Evolutionary conservation across 1,139 yeast species (phyloP), one percentile per base, ranked within the genome.

Genomic region (Hanseniaspora gamundiae): DNA sequence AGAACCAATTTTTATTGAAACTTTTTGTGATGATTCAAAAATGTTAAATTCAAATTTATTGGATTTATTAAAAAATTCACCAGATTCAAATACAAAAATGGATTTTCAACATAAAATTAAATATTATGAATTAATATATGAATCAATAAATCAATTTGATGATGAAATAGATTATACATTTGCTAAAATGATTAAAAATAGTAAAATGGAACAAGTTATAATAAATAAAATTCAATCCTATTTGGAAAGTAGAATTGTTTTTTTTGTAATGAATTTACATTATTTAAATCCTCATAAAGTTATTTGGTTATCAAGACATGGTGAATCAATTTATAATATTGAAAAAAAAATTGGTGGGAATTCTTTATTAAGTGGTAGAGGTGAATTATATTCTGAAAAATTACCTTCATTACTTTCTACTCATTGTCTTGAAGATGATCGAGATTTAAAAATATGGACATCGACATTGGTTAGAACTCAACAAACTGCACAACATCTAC

Each of bases 291-390:
- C 95, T 29, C 35, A 43, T 21, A 74, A 97, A 53, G 74, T 81
- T 51, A 87, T 91, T 49, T 91, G 94, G 88, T 70, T 91, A 45
- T 84, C 95, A 41, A 75, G 98, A 53, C 98, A 91, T 56, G 98
- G 98, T 29, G 98, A 91, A 65, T 82, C 94, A 2, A 80, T 79
- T 60, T 91, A 80, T 67, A 91, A 91, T 61, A 71, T 91, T 51
- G 87, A 91, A 41, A 96, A 96, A 29, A 87, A 87, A 64, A 82
- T 91, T 50, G 98, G 98, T 26, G 98, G 98, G 22, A 97, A 91
- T 66, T 86, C 96, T 2, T 75, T 81, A 55, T 69, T 91, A 47
- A 80, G 93, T 38, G 82, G 80, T 49, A 72, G 98, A 42, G 98
- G 98, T 7, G 73, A 82, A 67, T 68, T 80, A 56, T 91, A 91